Percentiles rank a stretch among this genome's conserved stretches.
These are phyloP conservation scores for Pseudogymnoascus sp. DNA, from an alignment of 2,329 filamentous ascomycete genomes.

Conservation along the genomic window DNA sequence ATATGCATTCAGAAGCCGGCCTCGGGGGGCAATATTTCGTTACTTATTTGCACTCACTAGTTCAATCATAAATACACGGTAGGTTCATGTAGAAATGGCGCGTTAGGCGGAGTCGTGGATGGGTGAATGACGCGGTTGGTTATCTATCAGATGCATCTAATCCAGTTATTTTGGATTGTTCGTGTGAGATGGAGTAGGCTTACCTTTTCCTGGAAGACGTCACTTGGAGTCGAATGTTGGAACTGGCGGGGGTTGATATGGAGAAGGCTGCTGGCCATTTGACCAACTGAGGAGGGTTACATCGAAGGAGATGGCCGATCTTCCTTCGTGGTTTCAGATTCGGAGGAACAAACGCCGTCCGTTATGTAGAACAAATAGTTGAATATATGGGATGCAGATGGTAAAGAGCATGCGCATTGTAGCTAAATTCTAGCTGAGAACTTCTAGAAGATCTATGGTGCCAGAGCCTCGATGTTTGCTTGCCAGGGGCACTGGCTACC, in stretches of 20 bases:
- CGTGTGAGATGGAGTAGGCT: conserved; percentile 16
- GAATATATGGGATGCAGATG: neutral
- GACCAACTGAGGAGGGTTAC: neutral
- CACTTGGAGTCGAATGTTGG: conserved; percentile 36
- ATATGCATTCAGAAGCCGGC: neutral
- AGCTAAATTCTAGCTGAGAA: too few relatives aligned
- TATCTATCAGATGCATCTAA: conserved; percentile 52
- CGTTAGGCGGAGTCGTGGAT: conserved; percentile 56
- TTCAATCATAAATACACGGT: conserved; percentile 23
- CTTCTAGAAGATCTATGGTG: too few relatives aligned
- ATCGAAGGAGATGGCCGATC: conserved; percentile 25
- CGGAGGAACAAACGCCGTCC: neutral
- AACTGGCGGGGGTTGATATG: conserved; percentile 25
- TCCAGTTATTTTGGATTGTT: conserved; percentile 18
- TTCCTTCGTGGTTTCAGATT: neutral
- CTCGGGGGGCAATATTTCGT: neutral
- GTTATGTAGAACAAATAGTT: neutral
- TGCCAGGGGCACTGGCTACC: too few relatives aligned
- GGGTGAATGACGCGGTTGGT: conserved; percentile 53
- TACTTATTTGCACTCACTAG: neutral
- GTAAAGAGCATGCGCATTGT: too few relatives aligned
- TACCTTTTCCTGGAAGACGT: conserved; percentile 41
- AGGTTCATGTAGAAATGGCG: conserved; percentile 58
- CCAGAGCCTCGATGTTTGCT: too few relatives aligned
- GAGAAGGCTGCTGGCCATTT: conserved; percentile 13